phyloP scores from a whole-genome alignment of 768 basidiomycete species.

The Lentinula detonsa region DNA sequence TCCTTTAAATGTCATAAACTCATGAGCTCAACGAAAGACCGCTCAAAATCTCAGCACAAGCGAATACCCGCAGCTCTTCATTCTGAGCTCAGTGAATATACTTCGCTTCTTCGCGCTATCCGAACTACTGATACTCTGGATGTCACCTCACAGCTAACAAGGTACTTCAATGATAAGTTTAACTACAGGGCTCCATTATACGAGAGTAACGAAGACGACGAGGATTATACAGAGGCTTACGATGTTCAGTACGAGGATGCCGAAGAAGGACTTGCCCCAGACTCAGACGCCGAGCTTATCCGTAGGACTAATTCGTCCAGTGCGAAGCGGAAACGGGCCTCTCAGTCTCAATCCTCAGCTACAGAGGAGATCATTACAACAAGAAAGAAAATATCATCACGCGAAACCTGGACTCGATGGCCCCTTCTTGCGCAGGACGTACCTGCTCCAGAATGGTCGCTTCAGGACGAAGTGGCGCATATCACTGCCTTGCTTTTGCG shows the following conservation, averaged over 20 bases:
- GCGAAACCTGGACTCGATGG: conserved; percentile 70
- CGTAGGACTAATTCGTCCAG: background rate
- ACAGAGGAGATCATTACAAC: background rate
- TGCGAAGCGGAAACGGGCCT: conserved; percentile 18
- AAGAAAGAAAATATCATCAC: background rate
- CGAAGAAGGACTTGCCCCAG: conserved; percentile 3
- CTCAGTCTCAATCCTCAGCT: conserved; percentile 6
- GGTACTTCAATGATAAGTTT: conserved; percentile 16
- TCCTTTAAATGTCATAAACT: background rate
- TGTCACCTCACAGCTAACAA: conserved; percentile 45
- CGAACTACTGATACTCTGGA: conserved; percentile 52
- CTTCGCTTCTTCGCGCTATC: conserved; percentile 60
- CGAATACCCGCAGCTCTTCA: conserved; percentile 50
- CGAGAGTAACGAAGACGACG: conserved; percentile 20
- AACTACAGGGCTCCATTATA: conserved; percentile 12
- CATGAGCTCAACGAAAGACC: background rate
- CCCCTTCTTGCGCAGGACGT: conserved; percentile 61
- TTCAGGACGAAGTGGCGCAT: conserved; percentile 61
- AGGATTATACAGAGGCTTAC: conserved; percentile 8
- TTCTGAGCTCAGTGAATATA: conserved; percentile 62
- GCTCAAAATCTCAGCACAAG: conserved; percentile 25
- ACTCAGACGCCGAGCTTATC: background rate
- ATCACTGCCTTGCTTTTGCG: conserved; percentile 24
- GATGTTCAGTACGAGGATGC: background rate
- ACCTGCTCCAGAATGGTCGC: conserved; percentile 58